phyloP scores from a whole-genome alignment of 257 asterid species.

The Buddleja alternifolia region DNA sequence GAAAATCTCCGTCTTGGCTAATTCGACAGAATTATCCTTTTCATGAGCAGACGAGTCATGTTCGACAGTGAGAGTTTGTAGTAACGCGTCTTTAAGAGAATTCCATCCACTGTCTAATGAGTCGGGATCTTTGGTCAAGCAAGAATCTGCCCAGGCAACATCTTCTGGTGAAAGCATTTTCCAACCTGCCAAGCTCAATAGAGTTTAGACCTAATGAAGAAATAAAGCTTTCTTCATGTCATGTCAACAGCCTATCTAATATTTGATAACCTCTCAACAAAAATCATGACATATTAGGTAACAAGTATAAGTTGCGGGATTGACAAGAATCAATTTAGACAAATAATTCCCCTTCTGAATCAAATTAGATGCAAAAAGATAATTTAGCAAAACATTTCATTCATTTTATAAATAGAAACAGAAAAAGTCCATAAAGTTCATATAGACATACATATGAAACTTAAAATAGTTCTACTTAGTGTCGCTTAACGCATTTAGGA shows the following conservation, averaged over 20 bases:
- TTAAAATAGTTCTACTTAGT: too few relatives aligned
- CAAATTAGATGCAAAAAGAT: not conserved
- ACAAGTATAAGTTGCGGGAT: not conserved
- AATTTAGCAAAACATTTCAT: too few relatives aligned
- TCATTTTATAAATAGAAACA: too few relatives aligned
- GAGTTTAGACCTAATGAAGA: conserved; percentile 24
- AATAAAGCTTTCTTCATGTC: conserved; percentile 29
- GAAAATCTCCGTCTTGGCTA: conserved; percentile 24
- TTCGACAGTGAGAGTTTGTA: conserved; percentile 33
- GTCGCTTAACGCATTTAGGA: too few relatives aligned
- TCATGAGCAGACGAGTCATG: conserved; percentile 22
- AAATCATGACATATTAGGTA: not conserved
- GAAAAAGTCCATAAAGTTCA: too few relatives aligned
- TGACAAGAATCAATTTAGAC: conserved; percentile 5
- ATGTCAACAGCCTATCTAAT: conserved; percentile 22
- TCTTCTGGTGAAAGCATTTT: conserved; percentile 55
- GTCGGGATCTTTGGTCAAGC: conserved; percentile 56
- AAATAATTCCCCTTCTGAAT: not conserved
- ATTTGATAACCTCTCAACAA: not conserved
- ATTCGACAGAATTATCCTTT: conserved; percentile 28
- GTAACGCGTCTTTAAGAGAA: conserved; percentile 43
- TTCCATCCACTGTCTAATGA: conserved; percentile 44
- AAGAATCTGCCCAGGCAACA: conserved; percentile 77
- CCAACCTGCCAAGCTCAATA: conserved; percentile 28
- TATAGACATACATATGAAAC: too few relatives aligned